phyloP scores from a whole-genome alignment of 2,329 filamentous ascomycete genomes.

The Fusarium xylarioides region DNA sequence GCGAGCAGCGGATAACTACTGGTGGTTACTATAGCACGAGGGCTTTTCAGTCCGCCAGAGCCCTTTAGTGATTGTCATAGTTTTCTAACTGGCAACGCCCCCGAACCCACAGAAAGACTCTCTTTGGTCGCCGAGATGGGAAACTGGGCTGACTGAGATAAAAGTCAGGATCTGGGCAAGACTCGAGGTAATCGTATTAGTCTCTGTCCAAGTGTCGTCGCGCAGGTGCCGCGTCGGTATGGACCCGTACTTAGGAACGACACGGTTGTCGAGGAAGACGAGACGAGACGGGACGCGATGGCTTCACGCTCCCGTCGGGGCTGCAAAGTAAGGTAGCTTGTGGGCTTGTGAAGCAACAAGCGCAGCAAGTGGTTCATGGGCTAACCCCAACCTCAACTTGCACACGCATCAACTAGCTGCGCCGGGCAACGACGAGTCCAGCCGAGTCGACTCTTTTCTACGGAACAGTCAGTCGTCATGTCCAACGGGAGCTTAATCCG shows the following conservation, averaged over 20 bases:
- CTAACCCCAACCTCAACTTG: constrained; percentile 16
- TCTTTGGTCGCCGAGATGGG: constrained; percentile 22
- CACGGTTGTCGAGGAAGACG: constrained; percentile 32
- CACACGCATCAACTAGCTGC: constrained; percentile 27
- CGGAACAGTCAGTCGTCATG: constrained; percentile 11
- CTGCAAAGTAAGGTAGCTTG: neutral
- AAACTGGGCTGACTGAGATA: constrained; percentile 13
- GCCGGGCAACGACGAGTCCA: constrained; percentile 7
- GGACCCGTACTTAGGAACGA: constrained; percentile 22
- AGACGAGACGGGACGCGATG: constrained; percentile 33
- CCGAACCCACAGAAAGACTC: constrained; percentile 18
- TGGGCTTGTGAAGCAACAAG: neutral
- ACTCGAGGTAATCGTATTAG: neutral
- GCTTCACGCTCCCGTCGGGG: constrained; percentile 21
- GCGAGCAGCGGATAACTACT: constrained; percentile 18
- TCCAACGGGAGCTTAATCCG: constrained; percentile 17
- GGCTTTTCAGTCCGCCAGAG: constrained; percentile 13
- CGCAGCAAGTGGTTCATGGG: constrained; percentile 28
- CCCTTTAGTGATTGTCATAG: constrained; percentile 13
- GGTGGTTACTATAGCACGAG: constrained; percentile 6
- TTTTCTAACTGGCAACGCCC: constrained; percentile 10
- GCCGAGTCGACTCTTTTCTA: constrained; percentile 2
- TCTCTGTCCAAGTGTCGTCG: constrained; percentile 14
- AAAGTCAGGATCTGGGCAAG: constrained; percentile 1
- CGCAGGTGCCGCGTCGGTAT: constrained; percentile 26